A percentile compares a stretch with the other conserved stretches of the same genome.
These are phyloP conservation scores for Lentithecium fluviatile DNA, from an alignment of 495 filamentous ascomycete genomes.

Conservation along the genomic window DNA sequence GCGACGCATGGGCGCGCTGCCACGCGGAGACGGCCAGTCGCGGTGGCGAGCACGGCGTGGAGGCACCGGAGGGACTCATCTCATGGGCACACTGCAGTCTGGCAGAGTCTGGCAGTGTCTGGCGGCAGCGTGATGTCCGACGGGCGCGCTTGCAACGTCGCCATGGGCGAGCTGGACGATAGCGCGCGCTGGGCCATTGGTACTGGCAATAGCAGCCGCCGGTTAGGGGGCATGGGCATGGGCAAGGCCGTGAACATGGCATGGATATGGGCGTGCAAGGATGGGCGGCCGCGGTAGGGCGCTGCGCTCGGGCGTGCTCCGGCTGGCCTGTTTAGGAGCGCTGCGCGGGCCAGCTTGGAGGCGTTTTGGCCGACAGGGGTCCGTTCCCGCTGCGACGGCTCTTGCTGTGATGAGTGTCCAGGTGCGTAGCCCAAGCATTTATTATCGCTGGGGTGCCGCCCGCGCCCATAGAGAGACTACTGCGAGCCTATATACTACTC, in stretches of 20 bases:
- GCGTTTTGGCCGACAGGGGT: not conserved
- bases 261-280: not conserved
- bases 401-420: not conserved
- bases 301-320: not conserved
- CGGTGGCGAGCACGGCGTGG: constrained; percentile 2
- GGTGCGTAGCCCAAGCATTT: not conserved
- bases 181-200: too few relatives aligned
- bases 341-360: not conserved
- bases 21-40: constrained; percentile 8
- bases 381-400: not conserved
- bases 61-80: not conserved
- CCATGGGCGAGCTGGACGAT: too few relatives aligned
- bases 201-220: too few relatives aligned
- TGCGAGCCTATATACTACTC: not conserved
- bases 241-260: too few relatives aligned
- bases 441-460: not conserved
- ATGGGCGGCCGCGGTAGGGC: not conserved
- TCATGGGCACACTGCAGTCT: not conserved
- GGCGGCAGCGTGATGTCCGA: too few relatives aligned
- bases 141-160: too few relatives aligned
- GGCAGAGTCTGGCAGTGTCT: too few relatives aligned
- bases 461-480: constrained; percentile 1
- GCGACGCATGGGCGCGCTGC: constrained; percentile 9
- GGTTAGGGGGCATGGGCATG: too few relatives aligned
- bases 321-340: not conserved